These are phyloP conservation scores for Kluyveromyces aestuarii DNA, from an alignment of 805 yeast genomes.

Conservation along the genomic window DNA sequence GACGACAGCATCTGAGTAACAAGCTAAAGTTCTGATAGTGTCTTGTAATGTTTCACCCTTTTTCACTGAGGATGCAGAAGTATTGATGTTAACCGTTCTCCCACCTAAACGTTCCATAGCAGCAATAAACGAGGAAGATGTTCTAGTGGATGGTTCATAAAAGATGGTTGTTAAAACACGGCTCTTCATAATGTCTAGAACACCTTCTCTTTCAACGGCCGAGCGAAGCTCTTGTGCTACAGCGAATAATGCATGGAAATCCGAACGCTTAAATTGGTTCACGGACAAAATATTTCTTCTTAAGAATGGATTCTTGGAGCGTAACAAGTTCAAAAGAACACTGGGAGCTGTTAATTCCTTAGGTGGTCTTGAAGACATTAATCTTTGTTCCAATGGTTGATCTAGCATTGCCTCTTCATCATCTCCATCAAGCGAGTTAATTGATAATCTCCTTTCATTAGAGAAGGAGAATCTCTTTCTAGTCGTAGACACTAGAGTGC, in stretches of 20 bases:
- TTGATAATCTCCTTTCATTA: conserved; percentile 32
- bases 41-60: conserved; percentile 98
- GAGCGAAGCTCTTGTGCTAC: conserved; percentile 97
- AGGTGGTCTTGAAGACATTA: conserved; percentile 67
- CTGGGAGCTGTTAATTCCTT: conserved; percentile 67
- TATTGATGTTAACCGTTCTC: conserved; percentile 80
- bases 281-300: conserved; percentile 85
- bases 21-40: conserved; percentile 87
- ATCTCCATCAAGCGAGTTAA: conserved; percentile 30
- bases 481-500: conserved; percentile 20
- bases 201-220: conserved; percentile 94
- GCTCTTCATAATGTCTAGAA: conserved; percentile 81
- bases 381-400: conserved; percentile 37
- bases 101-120: conserved; percentile 99
- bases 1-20: conserved; percentile 94
- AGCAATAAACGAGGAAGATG: conserved; percentile 93
- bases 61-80: conserved; percentile 85
- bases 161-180: conserved; percentile 89
- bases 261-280: conserved; percentile 76
- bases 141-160: conserved; percentile 97
- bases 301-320: conserved; percentile 81
- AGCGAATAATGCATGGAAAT: conserved; percentile 85
- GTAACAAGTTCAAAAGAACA: conserved; percentile 67
- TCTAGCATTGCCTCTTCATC: conserved; percentile 50
- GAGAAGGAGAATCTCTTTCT: conserved; percentile 45